Base-by-base conservation (phyloP, 495 filamentous ascomycete species). In the Glonium stellatum region DNA sequence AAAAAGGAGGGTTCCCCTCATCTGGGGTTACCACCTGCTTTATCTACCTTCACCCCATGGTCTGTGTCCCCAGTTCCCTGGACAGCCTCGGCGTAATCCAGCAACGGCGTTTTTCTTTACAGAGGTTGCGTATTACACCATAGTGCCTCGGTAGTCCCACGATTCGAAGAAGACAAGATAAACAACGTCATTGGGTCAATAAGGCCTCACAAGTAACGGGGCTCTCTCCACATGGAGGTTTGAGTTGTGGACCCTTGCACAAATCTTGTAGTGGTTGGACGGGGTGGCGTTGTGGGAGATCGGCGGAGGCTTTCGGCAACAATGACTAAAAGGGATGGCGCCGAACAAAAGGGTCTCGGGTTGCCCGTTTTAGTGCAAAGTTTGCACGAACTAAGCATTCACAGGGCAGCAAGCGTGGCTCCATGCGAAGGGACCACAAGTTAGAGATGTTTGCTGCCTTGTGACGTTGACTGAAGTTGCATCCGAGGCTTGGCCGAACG, bases 51-150 rank as follows among this genome's bases (percentile, higher is more conserved):
- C 12, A 4, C 52, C 34, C 27, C 5, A 0, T 15, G 56, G 12
- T n/a, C 19, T 39, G 41, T 35, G 13, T 36, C 41, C 15, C 37
- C 52, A 34, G 51, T 57, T 44, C 52, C 54, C 23, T 35, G 51
- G 19, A 51, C 25, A 25, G 21, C n/a, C 31, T 25, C 48, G 48
- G 48, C 23, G 11, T 23, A 27, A 25, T 15, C 18, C 25, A 25
- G n/a, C 13, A 22, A 51, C 36, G 61, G 23, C 19, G 48, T 19
- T 34, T 57, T n/a, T n/a, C n/a, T n/a, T 25, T 6, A 11, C 23
- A 62, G 50, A 54, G 50, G 52, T 23, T 64, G 56, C 51, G 55
- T 42, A 52, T 64, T 57, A 35, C 57, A 48, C 4, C 62, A 56
- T 44, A 44, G 12, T 31, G 18, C 31, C 13, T 51, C 25, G 19